Conservation (phyloP, 345 rosid species). For the Corchorus capsularis region DNA sequence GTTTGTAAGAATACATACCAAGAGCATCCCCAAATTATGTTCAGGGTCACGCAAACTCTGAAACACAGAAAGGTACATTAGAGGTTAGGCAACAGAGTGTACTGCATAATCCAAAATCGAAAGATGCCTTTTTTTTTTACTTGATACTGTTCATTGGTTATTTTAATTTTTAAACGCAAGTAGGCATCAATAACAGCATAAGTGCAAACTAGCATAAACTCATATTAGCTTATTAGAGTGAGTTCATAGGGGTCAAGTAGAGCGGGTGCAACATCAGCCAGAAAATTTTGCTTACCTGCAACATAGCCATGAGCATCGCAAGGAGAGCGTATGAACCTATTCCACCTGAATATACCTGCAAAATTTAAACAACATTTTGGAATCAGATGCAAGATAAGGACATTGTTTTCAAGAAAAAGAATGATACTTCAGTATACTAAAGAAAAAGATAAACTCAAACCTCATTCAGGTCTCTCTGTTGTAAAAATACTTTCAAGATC, state of each 20-base stretch:
- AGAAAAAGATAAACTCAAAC: slow-evolving; percentile 38
- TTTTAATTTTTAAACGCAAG: neutral
- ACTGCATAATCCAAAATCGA: neutral
- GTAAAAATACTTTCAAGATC: slow-evolving; percentile 88
- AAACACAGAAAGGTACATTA: slow-evolving; percentile 24
- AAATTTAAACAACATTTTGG: slow-evolving; percentile 21
- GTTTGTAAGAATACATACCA: slow-evolving; percentile 53
- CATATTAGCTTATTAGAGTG: neutral
- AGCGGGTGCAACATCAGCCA: neutral
- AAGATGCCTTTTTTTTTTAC: neutral
- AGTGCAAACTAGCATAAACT: neutral
- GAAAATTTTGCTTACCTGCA: slow-evolving; percentile 52
- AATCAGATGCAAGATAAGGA: slow-evolving; percentile 22
- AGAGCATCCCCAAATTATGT: slow-evolving; percentile 79
- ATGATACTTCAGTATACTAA: neutral
- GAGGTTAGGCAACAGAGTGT: neutral
- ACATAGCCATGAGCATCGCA: slow-evolving; percentile 80
- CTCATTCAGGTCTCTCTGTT: slow-evolving; percentile 96
- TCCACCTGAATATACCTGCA: slow-evolving; percentile 93
- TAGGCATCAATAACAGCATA: neutral
- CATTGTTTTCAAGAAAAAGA: neutral
- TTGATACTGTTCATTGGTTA: neutral
- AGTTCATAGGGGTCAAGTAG: neutral
- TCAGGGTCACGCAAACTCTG: slow-evolving; percentile 67
- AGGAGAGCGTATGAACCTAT: slow-evolving; percentile 93